Evolutionary conservation across 495 filamentous ascomycete genomes (phyloP), one percentile per base, ranked within the genome.

Genomic region (Lasiosphaeria ovina): DNA sequence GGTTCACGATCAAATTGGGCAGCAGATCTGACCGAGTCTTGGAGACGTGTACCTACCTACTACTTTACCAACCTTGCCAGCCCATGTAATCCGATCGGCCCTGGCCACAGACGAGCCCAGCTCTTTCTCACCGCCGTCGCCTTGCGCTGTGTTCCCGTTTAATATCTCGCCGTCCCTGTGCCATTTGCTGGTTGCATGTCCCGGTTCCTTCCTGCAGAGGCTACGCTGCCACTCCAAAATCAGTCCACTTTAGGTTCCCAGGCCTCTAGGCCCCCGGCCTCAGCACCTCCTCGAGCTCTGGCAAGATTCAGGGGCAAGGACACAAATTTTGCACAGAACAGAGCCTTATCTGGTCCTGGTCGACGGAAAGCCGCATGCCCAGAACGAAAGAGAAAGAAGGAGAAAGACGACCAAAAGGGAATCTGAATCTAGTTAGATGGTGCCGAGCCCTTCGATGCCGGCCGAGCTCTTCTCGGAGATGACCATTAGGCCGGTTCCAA

Each of bases 381-480:
- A 51, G 17, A 17, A 31, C 17, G 49, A n/a, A 11, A 5, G 12
- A 51, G 32, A 51, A 51, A n/a, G 16, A 49, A 24, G 16, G 16
- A 49, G 6, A 49, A 14, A 12, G 6, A 6, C 17, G 6, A 24
- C 4, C 24, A 51, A 24, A 38, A 11, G 35, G 16, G 32, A 36
- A 33, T 24, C 24, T 24, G 24, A 24, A 36, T 35, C 49, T 10
- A 17, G 6, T 0, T 51, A 3, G 11, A 51, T 47, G 44, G 44
- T 47, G 49, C 17, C 49, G 16, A 51, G 24, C 17, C 49, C 9
- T 24, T 31, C 7, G 33, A 79, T 76, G 62, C 70, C 74, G 32
- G 63, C 62, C 59, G 69, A 71, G 50, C 68, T 79, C 47, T 66
- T 69, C 50, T 74, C 76, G 57, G 76, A 79, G 36, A 65, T 79